Percentiles rank a stretch among this genome's conserved stretches.
These are phyloP conservation scores for Aechmea fasciata DNA, from an alignment of 176 grass and related monocot genomes.

Conservation along the genomic window DNA sequence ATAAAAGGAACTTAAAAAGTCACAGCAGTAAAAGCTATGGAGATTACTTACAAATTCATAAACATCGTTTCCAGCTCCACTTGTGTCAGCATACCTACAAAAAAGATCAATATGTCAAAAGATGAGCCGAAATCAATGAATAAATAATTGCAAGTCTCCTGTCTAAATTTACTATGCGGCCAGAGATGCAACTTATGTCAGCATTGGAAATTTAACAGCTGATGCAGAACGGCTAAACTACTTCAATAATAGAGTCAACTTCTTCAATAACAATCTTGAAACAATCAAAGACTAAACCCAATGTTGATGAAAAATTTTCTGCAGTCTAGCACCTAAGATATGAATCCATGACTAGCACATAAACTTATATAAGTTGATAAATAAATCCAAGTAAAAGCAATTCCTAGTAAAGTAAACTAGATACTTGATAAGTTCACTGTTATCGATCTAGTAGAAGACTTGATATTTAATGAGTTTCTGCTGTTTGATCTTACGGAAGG, in stretches of 20 bases:
- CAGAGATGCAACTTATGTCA: background rate
- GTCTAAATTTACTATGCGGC: background rate
- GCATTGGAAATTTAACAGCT: no score
- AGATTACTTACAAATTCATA: slow-evolving; percentile 78
- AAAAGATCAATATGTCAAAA: background rate
- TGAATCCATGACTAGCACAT: no score
- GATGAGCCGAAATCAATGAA: background rate
- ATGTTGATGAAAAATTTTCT: no score
- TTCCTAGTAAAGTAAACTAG: no score
- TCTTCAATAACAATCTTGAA: no score
- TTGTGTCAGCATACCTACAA: slow-evolving; percentile 84
- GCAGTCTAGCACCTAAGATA: no score
- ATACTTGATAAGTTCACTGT: no score
- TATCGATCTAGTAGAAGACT: background rate
- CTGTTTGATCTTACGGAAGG: slow-evolving; percentile 47
- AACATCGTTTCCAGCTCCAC: slow-evolving; percentile 78
- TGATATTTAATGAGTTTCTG: slow-evolving; percentile 1
- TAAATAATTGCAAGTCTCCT: background rate
- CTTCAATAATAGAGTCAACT: no score
- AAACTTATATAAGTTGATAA: no score
- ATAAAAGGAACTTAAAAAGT: background rate
- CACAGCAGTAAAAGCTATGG: background rate
- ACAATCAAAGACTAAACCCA: no score
- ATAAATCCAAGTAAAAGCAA: no score
- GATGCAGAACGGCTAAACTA: no score